Percentiles rank a stretch among this genome's conserved stretches.
Evolutionary conservation across 2,329 filamentous ascomycete species (phyloP).

Genomic region (Phialophora verrucosa): DNA sequence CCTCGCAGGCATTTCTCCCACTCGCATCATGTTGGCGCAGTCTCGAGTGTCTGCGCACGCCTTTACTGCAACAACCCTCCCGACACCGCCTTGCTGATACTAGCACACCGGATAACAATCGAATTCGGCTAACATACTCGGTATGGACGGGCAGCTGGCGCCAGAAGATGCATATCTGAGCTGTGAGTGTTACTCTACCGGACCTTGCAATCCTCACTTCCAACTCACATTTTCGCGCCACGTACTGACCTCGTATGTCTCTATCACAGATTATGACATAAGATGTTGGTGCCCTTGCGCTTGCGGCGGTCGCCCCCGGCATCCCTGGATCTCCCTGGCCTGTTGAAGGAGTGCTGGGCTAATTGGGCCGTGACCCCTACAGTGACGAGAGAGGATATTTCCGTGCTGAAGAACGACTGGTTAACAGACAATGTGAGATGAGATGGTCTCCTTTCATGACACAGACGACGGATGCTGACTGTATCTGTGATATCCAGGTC

Average conservation of each 20-base stretch:
- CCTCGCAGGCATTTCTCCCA: neutral
- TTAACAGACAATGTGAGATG: slow-evolving; percentile 85
- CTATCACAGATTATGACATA: slow-evolving; percentile 65
- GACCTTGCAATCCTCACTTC: neutral
- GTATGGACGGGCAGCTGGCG: slow-evolving; percentile 48
- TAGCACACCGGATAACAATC: neutral
- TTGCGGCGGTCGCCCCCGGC: neutral
- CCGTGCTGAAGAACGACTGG: slow-evolving; percentile 90
- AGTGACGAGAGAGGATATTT: slow-evolving; percentile 90
- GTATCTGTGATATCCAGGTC: slow-evolving; percentile 61
- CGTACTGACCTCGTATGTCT: slow-evolving; percentile 3
- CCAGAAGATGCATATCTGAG: slow-evolving; percentile 73
- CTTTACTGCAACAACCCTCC: neutral
- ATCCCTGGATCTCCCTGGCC: neutral
- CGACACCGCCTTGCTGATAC: slow-evolving; percentile 1
- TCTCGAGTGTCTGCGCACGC: neutral
- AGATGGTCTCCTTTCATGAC: neutral
- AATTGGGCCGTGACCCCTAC: slow-evolving; percentile 28
- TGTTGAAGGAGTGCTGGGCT: slow-evolving; percentile 3
- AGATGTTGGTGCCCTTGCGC: slow-evolving; percentile 58
- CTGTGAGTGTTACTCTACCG: slow-evolving; percentile 59
- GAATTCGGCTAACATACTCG: slow-evolving; percentile 23
- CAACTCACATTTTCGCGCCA: slow-evolving; percentile 6
- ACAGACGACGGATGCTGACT: slow-evolving; percentile 2
- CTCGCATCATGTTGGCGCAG: neutral